Evolutionary conservation across 2,329 filamentous ascomycete genomes (phyloP), one percentile per base, ranked within the genome.

Genomic region (Monilinia aucupariae): DNA sequence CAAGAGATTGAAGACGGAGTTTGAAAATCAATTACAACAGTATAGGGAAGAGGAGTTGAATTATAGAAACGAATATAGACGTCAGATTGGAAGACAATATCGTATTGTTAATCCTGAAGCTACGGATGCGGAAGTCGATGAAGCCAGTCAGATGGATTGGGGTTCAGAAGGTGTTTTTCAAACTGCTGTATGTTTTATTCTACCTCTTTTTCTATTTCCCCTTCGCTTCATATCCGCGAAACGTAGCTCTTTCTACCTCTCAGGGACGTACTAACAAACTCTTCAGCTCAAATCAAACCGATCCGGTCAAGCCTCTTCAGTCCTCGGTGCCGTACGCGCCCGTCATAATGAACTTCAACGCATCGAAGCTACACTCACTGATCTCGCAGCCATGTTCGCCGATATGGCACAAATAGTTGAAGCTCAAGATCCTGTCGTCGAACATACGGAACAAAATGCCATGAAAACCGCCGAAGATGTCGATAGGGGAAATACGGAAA

Each of bases 261-360:
- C 17, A 56, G 17, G 30, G 22, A 10, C 7, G 17, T 34, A 34
- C 34, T 53, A 41, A n/a, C 41, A 47, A 56, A 32, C 63, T 67
- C 41, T 64, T 67, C 68, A 92, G 88, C 85, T 92, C 71, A 86
- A 86, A 72, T 85, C 82, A 70, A 92, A 91, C 80, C 88, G 88
- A 68, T 85, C 84, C 51, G 88, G 87, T 62, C 87, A 90, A 72
- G 90, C 89, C 49, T 84, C 81, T 58, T 86, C 86, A 20, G 85
- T 91, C 9, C 85, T 93, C 56, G 89, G 89, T 67, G 88, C 88
- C 67, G 90, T 93, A 47, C 88, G 89, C 68, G 89, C 89, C 45
- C 89, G 90, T 62, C 90, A 93, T 80, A 90, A 89, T 73, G 90
- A 93, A 77, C 86, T 93, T 67, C 84, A 90, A 77, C 85, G 85